Base-by-base conservation (phyloP, 371 early-diverging fungal genomes). In the Entomophthora muscae region DNA sequence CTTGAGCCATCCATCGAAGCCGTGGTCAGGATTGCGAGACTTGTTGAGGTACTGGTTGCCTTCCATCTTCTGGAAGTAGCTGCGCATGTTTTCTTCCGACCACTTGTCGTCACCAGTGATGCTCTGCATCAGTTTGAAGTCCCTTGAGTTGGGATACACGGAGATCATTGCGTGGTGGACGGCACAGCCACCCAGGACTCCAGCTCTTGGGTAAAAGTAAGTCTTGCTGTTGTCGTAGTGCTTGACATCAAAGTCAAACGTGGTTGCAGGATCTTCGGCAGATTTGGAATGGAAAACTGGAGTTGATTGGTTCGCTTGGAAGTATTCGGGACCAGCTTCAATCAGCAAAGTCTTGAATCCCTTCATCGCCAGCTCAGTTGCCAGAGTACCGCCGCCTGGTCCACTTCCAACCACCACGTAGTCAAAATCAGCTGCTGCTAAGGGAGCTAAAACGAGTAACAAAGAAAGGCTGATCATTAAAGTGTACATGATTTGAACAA, bases 321-420 rank as follows among this genome's bases (percentile, higher is more conserved):
- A n/a, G 21, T 21, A 3, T 3, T 63, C 53, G 23, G 28, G 53
- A 5, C 63, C 53, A 29, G 63, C 52, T 54, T 63, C 63, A 13
- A 63, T 53, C 30, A 63, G 24, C 29, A 63, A 29, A 17, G 53
- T 63, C 3, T 54, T n/a, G n/a, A n/a, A n/a, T n/a, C n/a, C n/a
- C n/a, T n/a, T n/a, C n/a, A n/a, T n/a, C n/a, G n/a, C n/a, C 24
- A 63, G 30, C 26, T 53, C 54, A 1, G 26, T 22, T 7, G 53
- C 63, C 22, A n/a, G 23, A 7, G 29, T 54, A 31, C 23, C 51
- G 2, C 63, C 63, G 1, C 24, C 63, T 23, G 52, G 5, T 3
- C 53, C 63, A 1, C 52, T 24, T 28, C 63, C 53, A n/a, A 63
- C 63, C 7, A 63, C 53, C 7, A 53, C 32, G 23, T 63, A 63